Conservation (phyloP, 345 rosid species). For the Citrus unshiu region DNA sequence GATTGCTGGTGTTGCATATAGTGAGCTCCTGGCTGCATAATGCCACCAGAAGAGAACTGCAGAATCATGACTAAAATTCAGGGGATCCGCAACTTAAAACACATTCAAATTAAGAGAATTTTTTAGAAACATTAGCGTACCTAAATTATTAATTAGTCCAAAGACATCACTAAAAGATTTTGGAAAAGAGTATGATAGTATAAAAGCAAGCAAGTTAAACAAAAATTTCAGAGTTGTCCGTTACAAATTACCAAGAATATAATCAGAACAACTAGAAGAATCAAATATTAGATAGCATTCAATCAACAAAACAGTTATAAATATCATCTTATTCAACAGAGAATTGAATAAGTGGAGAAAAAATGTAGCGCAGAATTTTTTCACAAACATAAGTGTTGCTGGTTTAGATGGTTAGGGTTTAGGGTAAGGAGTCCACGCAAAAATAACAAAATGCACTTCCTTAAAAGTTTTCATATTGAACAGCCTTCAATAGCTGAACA, state of each 20-base stretch:
- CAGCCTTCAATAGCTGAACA: neutral
- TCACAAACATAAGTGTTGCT: neutral
- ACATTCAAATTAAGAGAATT: neutral
- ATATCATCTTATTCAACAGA: neutral
- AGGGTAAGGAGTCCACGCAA: neutral
- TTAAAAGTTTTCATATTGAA: neutral
- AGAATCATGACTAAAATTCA: constrained; percentile 1
- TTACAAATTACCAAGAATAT: neutral
- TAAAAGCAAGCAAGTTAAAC: neutral
- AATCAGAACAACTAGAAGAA: neutral
- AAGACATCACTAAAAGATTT: neutral
- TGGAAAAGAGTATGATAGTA: neutral
- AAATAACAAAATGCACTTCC: neutral
- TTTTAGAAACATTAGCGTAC: neutral
- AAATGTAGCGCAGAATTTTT: neutral
- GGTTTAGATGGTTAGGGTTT: neutral
- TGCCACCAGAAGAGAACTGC: constrained; percentile 70
- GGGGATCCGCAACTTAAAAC: neutral
- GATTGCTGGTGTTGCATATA: constrained; percentile 91
- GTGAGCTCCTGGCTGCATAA: constrained; percentile 78
- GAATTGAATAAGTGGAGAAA: neutral
- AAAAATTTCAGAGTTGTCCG: neutral
- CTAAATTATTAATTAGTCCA: neutral
- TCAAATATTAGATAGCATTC: neutral
- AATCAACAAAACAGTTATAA: neutral